Conservation (phyloP, 2,329 filamentous ascomycete species). For the Ophiostoma triangulosporum region DNA sequence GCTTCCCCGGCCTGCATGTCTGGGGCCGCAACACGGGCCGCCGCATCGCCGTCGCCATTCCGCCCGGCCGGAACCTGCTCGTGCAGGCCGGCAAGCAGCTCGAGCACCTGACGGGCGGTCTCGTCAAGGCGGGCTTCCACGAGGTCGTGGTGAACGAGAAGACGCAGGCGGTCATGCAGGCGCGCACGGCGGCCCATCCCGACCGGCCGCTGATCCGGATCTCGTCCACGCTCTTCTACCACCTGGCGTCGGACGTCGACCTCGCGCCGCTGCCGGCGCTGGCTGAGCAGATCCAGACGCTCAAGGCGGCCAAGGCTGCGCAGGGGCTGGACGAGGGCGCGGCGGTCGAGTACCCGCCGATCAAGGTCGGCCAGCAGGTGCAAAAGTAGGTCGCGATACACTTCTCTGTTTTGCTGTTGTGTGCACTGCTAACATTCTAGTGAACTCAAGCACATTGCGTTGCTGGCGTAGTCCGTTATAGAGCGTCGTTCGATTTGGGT, state of each 20-base stretch:
- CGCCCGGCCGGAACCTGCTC: slow-evolving; percentile 41
- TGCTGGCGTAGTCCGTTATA: slow-evolving; percentile 35
- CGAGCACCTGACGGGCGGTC: slow-evolving; percentile 46
- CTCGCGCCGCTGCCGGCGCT: slow-evolving; percentile 37
- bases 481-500: neutral
- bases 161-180: slow-evolving; percentile 34
- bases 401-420: neutral
- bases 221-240: slow-evolving; percentile 49
- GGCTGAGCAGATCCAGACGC: slow-evolving; percentile 28
- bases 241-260: slow-evolving; percentile 43
- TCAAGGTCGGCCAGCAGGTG: slow-evolving; percentile 48
- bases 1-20: slow-evolving; percentile 47
- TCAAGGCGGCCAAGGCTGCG: slow-evolving; percentile 33
- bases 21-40: slow-evolving; percentile 50
- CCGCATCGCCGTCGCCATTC: slow-evolving; percentile 45
- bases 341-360: slow-evolving; percentile 32
- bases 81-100: slow-evolving; percentile 51
- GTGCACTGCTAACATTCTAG: slow-evolving; percentile 14
- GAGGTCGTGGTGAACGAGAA: slow-evolving; percentile 45
- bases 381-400: slow-evolving; percentile 39
- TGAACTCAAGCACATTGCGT: slow-evolving; percentile 39
- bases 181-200: slow-evolving; percentile 27
- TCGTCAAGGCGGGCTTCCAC: slow-evolving; percentile 48
- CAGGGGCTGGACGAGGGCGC: slow-evolving; percentile 41
- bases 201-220: slow-evolving; percentile 42